These are phyloP conservation scores for Crinitomyces ghanaensis DNA, from an alignment of 805 yeast species.

Conservation along the genomic window DNA sequence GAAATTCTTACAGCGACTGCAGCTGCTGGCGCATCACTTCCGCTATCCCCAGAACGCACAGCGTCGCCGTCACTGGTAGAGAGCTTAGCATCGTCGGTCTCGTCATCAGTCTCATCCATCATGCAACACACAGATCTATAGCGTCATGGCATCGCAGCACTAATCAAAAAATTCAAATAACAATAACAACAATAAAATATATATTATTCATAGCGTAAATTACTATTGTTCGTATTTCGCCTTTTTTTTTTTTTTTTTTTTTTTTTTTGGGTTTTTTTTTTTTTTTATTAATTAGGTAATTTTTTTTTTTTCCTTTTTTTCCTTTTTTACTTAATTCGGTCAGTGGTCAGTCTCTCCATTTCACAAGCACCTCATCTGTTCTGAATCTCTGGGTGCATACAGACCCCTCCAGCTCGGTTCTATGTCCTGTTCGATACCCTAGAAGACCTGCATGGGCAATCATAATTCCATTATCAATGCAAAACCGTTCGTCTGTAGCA, in stretches of 20 bases:
- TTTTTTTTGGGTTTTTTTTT: not conserved
- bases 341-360: conserved; percentile 60
- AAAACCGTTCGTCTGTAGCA: conserved; percentile 94
- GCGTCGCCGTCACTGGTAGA: too few relatives aligned
- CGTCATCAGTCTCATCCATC: too few relatives aligned
- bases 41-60: too few relatives aligned
- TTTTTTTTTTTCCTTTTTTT: too few relatives aligned
- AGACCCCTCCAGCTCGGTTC: conserved; percentile 47
- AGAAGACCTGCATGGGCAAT: conserved; percentile 95
- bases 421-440: conserved; percentile 70
- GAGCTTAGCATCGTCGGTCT: too few relatives aligned
- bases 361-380: conserved; percentile 84
- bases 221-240: too few relatives aligned
- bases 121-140: too few relatives aligned
- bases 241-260: not conserved
- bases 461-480: conserved; percentile 98
- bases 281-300: not conserved
- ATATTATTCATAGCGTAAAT: too few relatives aligned
- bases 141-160: too few relatives aligned
- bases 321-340: not conserved
- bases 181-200: too few relatives aligned
- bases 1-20: not conserved
- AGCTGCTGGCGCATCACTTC: too few relatives aligned
- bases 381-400: conserved; percentile 90
- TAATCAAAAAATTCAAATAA: too few relatives aligned